Evolutionary conservation across 148 eudicot species (phyloP), one percentile per base, ranked within the genome.

Genomic region (Rheum nobile): DNA sequence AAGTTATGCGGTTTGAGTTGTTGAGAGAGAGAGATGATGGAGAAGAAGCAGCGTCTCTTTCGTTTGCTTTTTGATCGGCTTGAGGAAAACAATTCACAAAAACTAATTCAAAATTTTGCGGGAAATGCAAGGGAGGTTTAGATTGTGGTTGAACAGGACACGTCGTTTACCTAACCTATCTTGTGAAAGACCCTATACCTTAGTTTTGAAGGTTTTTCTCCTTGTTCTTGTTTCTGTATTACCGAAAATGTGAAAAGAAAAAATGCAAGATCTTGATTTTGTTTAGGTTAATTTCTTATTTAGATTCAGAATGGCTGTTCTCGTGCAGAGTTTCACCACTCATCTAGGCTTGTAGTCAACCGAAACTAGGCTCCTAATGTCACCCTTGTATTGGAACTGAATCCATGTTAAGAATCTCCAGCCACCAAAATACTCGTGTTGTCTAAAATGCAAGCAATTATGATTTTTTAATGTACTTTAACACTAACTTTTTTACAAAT

Each of bases 71-170:
- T 32, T 71, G 38, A 71, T 24, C 50, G 13, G 47, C 2, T 39
- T 50, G 70, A 16, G 13, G 29, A n/a, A n/a, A n/a, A n/a, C n/a
- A n/a, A n/a, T 28, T 61, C 13, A 17, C 1, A 55, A 24, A 6
- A 24, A 6, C 4, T 22, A 55, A 55, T 55, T 76, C 59, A 73
- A 86, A 82, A 80, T 38, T 32, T 87, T 93, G 98, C 98, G 84
- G 97, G 89, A 86, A 77, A 77, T 88, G 71, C 79, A 93, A 88
- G 98, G 87, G 82, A 93, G 74, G 42, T 39, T 28, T 28, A 65
- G 71, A 32, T 69, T n/a, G 78, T 59, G 57, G 95, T 84, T 91
- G 80, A 79, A 71, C 74, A 50, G 75, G 31, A 21, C 75, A 87
- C 93, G 80, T 91, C 89, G 78, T 78, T 67, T 41, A 83, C 78